Conservation (phyloP, 2,329 filamentous ascomycete genomes). For the Erysiphe pulchra region DNA sequence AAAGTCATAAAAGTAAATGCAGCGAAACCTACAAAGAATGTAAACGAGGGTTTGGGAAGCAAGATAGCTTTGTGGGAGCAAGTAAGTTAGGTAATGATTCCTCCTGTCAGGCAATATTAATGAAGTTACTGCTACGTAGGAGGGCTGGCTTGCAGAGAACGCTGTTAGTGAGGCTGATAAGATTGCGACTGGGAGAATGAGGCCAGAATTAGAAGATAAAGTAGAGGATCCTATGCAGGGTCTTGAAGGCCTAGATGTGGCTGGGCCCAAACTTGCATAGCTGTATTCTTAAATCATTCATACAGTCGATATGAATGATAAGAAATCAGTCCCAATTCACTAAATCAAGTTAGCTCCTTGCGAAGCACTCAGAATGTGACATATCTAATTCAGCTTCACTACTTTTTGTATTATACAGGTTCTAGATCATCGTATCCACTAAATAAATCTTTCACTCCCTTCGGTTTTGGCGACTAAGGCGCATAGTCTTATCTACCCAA, state of each 20-base stretch:
- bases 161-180: slow-evolving; percentile 62
- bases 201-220: slow-evolving; percentile 23
- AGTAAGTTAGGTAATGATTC: slow-evolving; percentile 25
- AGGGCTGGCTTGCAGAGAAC: slow-evolving; percentile 78
- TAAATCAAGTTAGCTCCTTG: too few species aligned
- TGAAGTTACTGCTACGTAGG: slow-evolving; percentile 25
- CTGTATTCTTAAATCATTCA: too few species aligned
- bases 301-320: too few species aligned
- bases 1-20: slow-evolving; percentile 75
- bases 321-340: too few species aligned
- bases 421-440: too few species aligned
- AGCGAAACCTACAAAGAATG: slow-evolving; percentile 77
- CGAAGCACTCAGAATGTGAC: too few species aligned
- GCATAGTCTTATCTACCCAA: slow-evolving; percentile 71
- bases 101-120: background rate
- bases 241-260: slow-evolving; percentile 76
- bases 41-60: slow-evolving; percentile 67
- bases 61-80: slow-evolving; percentile 94
- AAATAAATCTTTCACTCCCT: slow-evolving; percentile 8
- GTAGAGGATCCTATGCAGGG: slow-evolving; percentile 85
- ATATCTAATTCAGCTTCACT: too few species aligned
- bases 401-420: too few species aligned
- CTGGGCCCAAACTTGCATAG: slow-evolving; percentile 62
- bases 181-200: slow-evolving; percentile 28
- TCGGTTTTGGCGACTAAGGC: slow-evolving; percentile 43